Conservation (phyloP, 495 filamentous ascomycete species). For the Xylaria palmicola region DNA sequence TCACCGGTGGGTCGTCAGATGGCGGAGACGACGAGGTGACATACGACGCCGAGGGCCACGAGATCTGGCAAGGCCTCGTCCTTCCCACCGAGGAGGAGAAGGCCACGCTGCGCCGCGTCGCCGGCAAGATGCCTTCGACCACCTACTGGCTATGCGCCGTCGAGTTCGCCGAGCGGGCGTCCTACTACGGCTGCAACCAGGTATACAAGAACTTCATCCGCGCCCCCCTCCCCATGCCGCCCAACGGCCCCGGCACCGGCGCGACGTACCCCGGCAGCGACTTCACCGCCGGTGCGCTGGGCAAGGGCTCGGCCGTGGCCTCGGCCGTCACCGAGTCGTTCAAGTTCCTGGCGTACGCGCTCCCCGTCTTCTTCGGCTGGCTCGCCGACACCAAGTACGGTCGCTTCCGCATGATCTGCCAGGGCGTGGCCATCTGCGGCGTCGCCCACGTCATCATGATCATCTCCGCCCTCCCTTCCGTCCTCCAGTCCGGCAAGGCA, state of each 20-base stretch:
- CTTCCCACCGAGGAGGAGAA: constrained; percentile 54
- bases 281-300: constrained; percentile 57
- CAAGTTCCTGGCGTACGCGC: constrained; percentile 55
- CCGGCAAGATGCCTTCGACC: constrained; percentile 46
- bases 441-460: constrained; percentile 63
- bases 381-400: constrained; percentile 58
- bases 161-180: constrained; percentile 59
- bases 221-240: constrained; percentile 49
- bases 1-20: background rate
- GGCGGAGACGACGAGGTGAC: background rate
- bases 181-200: constrained; percentile 55
- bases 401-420: constrained; percentile 59
- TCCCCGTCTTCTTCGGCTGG: constrained; percentile 62
- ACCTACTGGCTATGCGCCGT: constrained; percentile 55
- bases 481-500: constrained; percentile 54
- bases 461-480: constrained; percentile 55
- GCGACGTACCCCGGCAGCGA: constrained; percentile 51
- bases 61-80: constrained; percentile 40
- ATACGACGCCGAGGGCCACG: constrained; percentile 25
- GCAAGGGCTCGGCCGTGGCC: constrained; percentile 57
- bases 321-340: constrained; percentile 57
- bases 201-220: constrained; percentile 63
- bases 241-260: constrained; percentile 57
- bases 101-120: constrained; percentile 50
- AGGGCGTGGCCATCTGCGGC: constrained; percentile 59